A percentile compares a stretch with the other conserved stretches of the same genome.
These are phyloP conservation scores for Striga asiatica DNA, from an alignment of 257 asterid genomes.

Conservation along the genomic window DNA sequence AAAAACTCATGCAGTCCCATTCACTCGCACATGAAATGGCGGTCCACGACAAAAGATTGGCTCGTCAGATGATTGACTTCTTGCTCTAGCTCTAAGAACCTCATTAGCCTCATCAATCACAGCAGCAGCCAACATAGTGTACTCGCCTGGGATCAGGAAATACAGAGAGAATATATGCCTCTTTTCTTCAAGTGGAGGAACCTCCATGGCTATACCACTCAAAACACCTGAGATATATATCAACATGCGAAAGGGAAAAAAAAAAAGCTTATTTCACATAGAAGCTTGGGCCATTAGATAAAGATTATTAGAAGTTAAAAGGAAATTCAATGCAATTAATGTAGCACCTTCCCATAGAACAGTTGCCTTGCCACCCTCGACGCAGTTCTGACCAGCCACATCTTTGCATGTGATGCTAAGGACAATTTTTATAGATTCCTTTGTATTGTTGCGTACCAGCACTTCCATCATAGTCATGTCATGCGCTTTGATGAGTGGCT, in stretches of 20 bases:
- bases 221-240: constrained; percentile 66
- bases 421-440: constrained; percentile 52
- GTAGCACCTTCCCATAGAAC: constrained; percentile 91
- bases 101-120: constrained; percentile 83
- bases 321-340: constrained; percentile 6
- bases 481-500: constrained; percentile 55
- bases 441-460: constrained; percentile 89
- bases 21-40: constrained; percentile 79
- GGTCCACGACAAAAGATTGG: constrained; percentile 97
- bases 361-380: constrained; percentile 78
- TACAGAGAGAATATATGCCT: constrained; percentile 76
- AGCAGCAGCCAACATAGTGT: constrained; percentile 88
- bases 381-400: constrained; percentile 96
- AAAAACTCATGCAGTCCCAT: constrained; percentile 46
- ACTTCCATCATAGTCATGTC: constrained; percentile 84
- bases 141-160: constrained; percentile 93
- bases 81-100: constrained; percentile 86
- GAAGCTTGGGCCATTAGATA: no score
- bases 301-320: no score
- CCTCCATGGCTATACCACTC: constrained; percentile 59
- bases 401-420: constrained; percentile 84
- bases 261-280: no score
- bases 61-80: constrained; percentile 52
- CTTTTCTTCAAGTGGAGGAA: constrained; percentile 81
- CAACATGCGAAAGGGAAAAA: no score